phyloP scores from a whole-genome alignment of 2,329 filamentous ascomycete genomes.

The Bipolaris victoriae region DNA sequence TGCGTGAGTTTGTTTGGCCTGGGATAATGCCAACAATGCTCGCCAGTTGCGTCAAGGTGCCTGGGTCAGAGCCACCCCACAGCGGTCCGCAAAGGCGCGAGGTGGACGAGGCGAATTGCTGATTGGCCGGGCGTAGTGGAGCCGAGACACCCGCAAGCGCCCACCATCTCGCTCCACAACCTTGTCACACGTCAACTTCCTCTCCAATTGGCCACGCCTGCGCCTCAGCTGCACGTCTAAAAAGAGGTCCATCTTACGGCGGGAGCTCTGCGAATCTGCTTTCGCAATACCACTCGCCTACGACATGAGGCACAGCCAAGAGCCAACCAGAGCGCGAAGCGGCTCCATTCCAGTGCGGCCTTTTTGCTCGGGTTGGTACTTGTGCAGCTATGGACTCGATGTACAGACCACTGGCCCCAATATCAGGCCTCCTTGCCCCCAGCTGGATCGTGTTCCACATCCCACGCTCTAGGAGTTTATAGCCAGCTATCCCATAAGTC shows the following conservation, averaged over 20 bases:
- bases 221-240: constrained; percentile 40
- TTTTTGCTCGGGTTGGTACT: constrained; percentile 26
- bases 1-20: constrained; percentile 2
- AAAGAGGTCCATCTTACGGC: constrained; percentile 33
- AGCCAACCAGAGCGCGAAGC: constrained; percentile 38
- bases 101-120: constrained; percentile 20
- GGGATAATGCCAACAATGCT: constrained; percentile 10
- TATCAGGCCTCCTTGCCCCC: constrained; percentile 41
- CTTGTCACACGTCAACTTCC: constrained; percentile 37
- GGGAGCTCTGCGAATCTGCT: constrained; percentile 40
- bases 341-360: constrained; percentile 28
- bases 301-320: constrained; percentile 28
- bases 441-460: constrained; percentile 1
- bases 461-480: constrained; percentile 7
- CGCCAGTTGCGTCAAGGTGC: constrained; percentile 17
- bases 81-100: constrained; percentile 14
- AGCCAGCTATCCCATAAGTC: constrained; percentile 6
- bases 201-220: constrained; percentile 41
- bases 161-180: constrained; percentile 26
- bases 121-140: constrained; percentile 32
- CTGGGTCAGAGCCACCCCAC: constrained; percentile 12
- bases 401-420: constrained; percentile 22
- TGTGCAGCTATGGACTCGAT: constrained; percentile 35
- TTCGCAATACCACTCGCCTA: constrained; percentile 30
- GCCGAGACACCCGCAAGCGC: constrained; percentile 36